These are phyloP conservation scores for Amanita jacksonii DNA, from an alignment of 768 basidiomycete genomes.

Conservation along the genomic window DNA sequence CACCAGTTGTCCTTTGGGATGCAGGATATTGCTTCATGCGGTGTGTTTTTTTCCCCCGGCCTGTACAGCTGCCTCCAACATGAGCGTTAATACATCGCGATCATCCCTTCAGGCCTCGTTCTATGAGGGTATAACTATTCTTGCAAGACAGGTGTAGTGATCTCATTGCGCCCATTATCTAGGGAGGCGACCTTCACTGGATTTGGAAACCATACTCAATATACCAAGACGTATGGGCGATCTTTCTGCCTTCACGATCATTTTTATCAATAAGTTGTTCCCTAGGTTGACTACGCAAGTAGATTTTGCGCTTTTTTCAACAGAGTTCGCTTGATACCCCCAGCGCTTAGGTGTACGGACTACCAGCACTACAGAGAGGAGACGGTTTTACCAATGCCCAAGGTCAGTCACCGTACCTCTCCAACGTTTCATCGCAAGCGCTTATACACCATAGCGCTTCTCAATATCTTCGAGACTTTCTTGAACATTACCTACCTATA, in stretches of 20 bases:
- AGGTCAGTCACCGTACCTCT: slow-evolving; percentile 32
- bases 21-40: slow-evolving; percentile 73
- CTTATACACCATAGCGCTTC: slow-evolving; percentile 39
- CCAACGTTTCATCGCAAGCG: neutral
- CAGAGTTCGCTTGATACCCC: neutral
- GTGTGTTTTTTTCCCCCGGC: slow-evolving; percentile 29
- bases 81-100: too few species aligned
- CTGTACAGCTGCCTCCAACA: too few species aligned
- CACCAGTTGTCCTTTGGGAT: slow-evolving; percentile 70
- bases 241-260: too few species aligned
- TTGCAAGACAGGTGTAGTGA: neutral
- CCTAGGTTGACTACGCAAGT: slow-evolving; percentile 13
- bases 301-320: neutral
- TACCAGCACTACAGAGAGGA: slow-evolving; percentile 48
- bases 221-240: slow-evolving; percentile 51
- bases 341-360: slow-evolving; percentile 55
- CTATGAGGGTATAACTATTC: slow-evolving; percentile 41
- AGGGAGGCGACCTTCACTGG: slow-evolving; percentile 87
- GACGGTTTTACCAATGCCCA: slow-evolving; percentile 85
- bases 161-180: neutral
- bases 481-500: slow-evolving; percentile 72
- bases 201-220: slow-evolving; percentile 79
- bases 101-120: slow-evolving; percentile 55
- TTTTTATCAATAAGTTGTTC: too few species aligned
- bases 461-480: slow-evolving; percentile 75